These are phyloP conservation scores for Flaveria linearis DNA, from an alignment of 129 eudicot species.

Conservation along the genomic window DNA sequence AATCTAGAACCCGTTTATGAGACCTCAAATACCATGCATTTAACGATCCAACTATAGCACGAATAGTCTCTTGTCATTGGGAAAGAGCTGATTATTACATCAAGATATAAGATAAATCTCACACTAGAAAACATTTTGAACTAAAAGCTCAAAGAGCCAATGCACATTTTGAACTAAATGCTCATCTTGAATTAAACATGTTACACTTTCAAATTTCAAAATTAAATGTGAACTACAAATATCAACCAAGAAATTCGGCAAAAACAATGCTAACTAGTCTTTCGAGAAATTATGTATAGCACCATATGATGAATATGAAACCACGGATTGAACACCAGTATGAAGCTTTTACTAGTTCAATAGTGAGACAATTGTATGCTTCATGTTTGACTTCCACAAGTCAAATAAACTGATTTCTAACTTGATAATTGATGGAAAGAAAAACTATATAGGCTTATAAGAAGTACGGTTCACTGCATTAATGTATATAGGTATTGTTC, in stretches of 20 bases:
- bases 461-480: not conserved
- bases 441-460: not conserved
- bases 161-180: slow-evolving; percentile 11
- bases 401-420: not conserved
- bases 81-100: slow-evolving; percentile 4
- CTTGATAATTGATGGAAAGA: not conserved
- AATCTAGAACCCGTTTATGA: too few relatives aligned
- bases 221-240: not conserved
- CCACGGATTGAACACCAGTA: not conserved
- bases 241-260: slow-evolving; percentile 12
- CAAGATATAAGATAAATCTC: not conserved
- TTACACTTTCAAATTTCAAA: not conserved
- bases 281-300: not conserved
- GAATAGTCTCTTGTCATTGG: not conserved
- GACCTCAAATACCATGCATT: too few relatives aligned
- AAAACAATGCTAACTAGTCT: slow-evolving; percentile 6
- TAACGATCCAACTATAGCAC: not conserved
- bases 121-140: not conserved
- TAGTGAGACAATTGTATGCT: slow-evolving; percentile 3
- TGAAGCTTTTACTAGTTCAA: not conserved
- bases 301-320: not conserved
- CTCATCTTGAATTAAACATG: slow-evolving; percentile 3
- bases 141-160: not conserved
- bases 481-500: not conserved
- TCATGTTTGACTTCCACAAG: slow-evolving; percentile 4